These are phyloP conservation scores for Fusarium dimerum DNA, from an alignment of 2,329 filamentous ascomycete species.

Conservation along the genomic window DNA sequence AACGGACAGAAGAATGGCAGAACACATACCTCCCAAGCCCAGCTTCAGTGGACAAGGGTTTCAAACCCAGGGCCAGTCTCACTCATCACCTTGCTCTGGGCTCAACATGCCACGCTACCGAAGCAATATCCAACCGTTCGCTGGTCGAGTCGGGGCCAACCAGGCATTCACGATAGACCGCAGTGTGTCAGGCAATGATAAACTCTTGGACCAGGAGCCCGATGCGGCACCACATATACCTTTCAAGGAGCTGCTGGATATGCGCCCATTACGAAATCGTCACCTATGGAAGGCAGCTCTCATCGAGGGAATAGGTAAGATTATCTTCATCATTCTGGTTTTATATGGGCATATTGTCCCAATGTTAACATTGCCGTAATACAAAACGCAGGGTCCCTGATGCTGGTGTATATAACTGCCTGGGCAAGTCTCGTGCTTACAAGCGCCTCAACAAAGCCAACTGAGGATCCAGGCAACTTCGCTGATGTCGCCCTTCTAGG, in stretches of 20 bases:
- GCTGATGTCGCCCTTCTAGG: constrained; percentile 31
- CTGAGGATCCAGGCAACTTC: constrained; percentile 17
- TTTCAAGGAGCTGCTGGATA: constrained; percentile 35
- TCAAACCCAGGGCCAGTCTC: too few relatives aligned
- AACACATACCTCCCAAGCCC: too few relatives aligned
- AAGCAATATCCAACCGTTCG: constrained; percentile 14
- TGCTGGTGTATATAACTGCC: constrained; percentile 24
- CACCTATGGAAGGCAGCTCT: constrained; percentile 43
- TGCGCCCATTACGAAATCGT: constrained; percentile 34
- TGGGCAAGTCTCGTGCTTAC: constrained; percentile 18
- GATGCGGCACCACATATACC: constrained; percentile 45
- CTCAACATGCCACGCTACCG: constrained; percentile 3
- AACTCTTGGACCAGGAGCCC: constrained; percentile 33
- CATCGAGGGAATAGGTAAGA: constrained; percentile 37
- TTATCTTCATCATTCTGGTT: too few relatives aligned
- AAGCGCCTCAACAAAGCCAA: constrained; percentile 12
- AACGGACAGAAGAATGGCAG: too few relatives aligned
- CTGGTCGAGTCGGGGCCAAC: constrained; percentile 23
- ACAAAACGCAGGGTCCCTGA: constrained; percentile 20
- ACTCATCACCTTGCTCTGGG: too few relatives aligned
- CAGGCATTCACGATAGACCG: constrained; percentile 12
- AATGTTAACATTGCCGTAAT: too few relatives aligned
- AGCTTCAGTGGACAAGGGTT: too few relatives aligned
- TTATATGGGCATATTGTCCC: too few relatives aligned
- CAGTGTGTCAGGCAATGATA: constrained; percentile 2